Conservation (phyloP, 1,284 basidiomycete species). For the Ustilago lituana region DNA sequence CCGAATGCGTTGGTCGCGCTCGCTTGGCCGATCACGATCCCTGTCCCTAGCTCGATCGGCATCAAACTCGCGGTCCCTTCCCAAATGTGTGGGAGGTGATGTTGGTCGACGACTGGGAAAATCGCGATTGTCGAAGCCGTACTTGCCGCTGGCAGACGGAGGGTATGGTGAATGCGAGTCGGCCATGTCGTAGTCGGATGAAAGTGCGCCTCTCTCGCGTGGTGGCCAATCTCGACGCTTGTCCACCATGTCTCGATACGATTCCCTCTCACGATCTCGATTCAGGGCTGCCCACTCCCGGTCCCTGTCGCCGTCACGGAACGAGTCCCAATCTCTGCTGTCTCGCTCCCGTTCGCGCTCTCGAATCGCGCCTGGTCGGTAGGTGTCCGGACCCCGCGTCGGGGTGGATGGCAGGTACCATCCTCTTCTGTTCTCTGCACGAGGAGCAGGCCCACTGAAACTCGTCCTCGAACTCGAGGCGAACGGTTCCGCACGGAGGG, state of each 20-base stretch:
- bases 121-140: slow-evolving; percentile 33
- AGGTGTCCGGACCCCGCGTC: slow-evolving; percentile 34
- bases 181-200: slow-evolving; percentile 15
- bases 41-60: slow-evolving; percentile 39
- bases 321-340: slow-evolving; percentile 35
- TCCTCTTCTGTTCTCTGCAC: slow-evolving; percentile 26
- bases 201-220: slow-evolving; percentile 8
- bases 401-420: slow-evolving; percentile 26
- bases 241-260: slow-evolving; percentile 22
- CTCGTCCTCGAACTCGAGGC: slow-evolving; percentile 17
- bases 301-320: slow-evolving; percentile 43
- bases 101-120: slow-evolving; percentile 22
- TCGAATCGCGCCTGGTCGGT: slow-evolving; percentile 35
- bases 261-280: slow-evolving; percentile 36
- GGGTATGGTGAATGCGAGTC: slow-evolving; percentile 18
- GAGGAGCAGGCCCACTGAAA: slow-evolving; percentile 14
- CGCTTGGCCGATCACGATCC: slow-evolving; percentile 28
- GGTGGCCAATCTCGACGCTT: slow-evolving; percentile 27
- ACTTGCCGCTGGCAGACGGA: slow-evolving; percentile 21
- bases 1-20: slow-evolving; percentile 26
- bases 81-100: slow-evolving; percentile 16
- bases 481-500: slow-evolving; percentile 22
- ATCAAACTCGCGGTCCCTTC: slow-evolving; percentile 32
- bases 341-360: slow-evolving; percentile 42
- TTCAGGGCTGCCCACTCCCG: slow-evolving; percentile 34